These are phyloP conservation scores for Lithohypha guttulata DNA, from an alignment of 2,329 filamentous ascomycete species.

Conservation along the genomic window DNA sequence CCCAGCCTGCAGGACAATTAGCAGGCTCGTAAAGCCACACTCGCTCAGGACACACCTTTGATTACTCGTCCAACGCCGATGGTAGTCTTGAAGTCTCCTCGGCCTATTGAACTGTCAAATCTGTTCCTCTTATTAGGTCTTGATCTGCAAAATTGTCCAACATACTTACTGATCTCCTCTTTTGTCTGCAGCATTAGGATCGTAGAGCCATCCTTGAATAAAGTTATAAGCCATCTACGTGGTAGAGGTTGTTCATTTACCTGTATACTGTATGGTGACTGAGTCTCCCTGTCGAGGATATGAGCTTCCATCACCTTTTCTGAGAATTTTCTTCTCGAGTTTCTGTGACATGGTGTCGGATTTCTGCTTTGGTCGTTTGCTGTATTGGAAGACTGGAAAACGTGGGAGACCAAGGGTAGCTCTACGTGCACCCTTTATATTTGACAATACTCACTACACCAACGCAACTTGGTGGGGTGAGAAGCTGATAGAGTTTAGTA, in stretches of 20 bases:
- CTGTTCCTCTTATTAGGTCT: slow-evolving; percentile 36
- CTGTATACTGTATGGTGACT: slow-evolving; percentile 63
- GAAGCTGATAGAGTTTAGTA: too few relatives aligned
- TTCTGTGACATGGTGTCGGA: slow-evolving; percentile 3
- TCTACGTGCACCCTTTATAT: too few relatives aligned
- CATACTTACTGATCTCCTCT: slow-evolving; percentile 1
- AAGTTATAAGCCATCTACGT: too few relatives aligned
- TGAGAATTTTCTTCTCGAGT: slow-evolving; percentile 8
- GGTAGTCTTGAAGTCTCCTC: slow-evolving; percentile 61
- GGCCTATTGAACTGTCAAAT: slow-evolving; percentile 77
- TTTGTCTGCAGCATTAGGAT: neutral
- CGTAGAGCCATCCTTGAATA: slow-evolving; percentile 7
- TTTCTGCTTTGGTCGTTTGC: too few relatives aligned
- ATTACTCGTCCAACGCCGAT: slow-evolving; percentile 85
- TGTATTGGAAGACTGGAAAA: slow-evolving; percentile 3
- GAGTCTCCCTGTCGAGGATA: slow-evolving; percentile 56
- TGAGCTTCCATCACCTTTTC: slow-evolving; percentile 5
- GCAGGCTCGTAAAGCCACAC: too few relatives aligned
- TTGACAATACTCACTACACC: too few relatives aligned
- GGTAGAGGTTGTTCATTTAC: too few relatives aligned
- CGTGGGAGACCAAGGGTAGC: too few relatives aligned
- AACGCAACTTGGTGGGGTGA: too few relatives aligned
- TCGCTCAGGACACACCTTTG: slow-evolving; percentile 42
- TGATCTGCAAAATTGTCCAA: neutral
- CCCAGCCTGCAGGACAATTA: slow-evolving; percentile 8